Evolutionary conservation across 768 basidiomycete genomes (phyloP).

Genomic region (Austroboletus eburneus): DNA sequence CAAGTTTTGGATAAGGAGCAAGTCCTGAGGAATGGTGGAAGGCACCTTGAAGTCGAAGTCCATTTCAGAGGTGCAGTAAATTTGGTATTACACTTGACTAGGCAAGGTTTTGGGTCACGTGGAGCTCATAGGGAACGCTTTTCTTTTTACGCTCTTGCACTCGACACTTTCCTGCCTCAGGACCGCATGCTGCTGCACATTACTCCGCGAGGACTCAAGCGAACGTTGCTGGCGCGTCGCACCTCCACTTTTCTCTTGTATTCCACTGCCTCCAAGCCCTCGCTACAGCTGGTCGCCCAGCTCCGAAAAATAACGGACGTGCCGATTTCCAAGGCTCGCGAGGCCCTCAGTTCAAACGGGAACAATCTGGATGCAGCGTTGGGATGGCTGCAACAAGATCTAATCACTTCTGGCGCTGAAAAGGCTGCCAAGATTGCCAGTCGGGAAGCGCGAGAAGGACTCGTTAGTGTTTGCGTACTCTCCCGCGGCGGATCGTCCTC

Average conservation of each 20-base stretch:
- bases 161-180: no score
- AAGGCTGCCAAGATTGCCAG: constrained; percentile 82
- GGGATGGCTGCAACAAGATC: constrained; percentile 77
- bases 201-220: constrained; percentile 3
- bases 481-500: constrained; percentile 51
- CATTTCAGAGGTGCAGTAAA: constrained; percentile 14
- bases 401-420: constrained; percentile 62
- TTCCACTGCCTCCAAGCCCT: constrained; percentile 55
- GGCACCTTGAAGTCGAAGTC: constrained; percentile 54
- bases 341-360: constrained; percentile 72
- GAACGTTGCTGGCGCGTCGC: neutral
- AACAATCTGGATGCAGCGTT: constrained; percentile 74
- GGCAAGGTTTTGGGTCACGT: constrained; percentile 20
- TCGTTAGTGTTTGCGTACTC: constrained; percentile 73
- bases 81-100: no score
- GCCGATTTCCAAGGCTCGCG: constrained; percentile 82
- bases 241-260: constrained; percentile 32
- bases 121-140: neutral
- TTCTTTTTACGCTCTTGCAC: no score
- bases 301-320: constrained; percentile 79
- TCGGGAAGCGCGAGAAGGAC: constrained; percentile 72
- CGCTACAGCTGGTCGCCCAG: constrained; percentile 77
- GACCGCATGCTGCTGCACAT: constrained; percentile 19
- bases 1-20: constrained; percentile 67
- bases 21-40: constrained; percentile 61